Evolutionary conservation across 2,329 filamentous ascomycete genomes (phyloP), one percentile per base, ranked within the genome.

Genomic region (Nannizzia gypsea): DNA sequence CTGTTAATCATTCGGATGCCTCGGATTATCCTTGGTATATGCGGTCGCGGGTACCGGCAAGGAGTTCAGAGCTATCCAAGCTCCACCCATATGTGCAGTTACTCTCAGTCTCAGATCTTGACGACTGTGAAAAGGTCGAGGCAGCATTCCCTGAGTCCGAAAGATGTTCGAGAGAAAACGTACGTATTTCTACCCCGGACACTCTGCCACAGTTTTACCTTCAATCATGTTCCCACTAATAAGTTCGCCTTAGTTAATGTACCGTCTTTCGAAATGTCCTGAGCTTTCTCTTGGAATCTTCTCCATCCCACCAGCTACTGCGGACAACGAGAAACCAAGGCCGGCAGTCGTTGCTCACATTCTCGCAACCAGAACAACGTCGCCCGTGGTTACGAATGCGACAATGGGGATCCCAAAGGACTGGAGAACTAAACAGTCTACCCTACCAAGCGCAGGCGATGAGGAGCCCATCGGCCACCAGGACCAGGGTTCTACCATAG

Each of bases 271-370:
- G 26, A 80, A 78, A 68, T 91, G 87, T 70, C 85, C 87, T 42
- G 87, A 91, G 68, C 81, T 96, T 59, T 87, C 83, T 70, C 78
- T 91, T 58, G 91, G 90, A 28, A 75, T 96, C 59, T 96, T 92
- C 76, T 88, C 87, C 69, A 78, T 67, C 70, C 80, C 67, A 74
- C 80, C 68, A 68, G 76, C 65, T 73, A 76, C 64, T 74, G 75
- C 57, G 81, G 83, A 65, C 75, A 77, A 65, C 77, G 80, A 40
- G 79, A 88, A 65, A 82, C 88, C 74, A 72, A 76, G 70, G 80
- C 81, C 63, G 76, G 80, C 68, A 75, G 79, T 96, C 24, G 78
- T 96, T 55, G 90, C 83, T 42, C 89, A 95, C 72, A 80, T 92
- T 64, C 78, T 95, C 63, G 82, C 87, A 20, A 91, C 90, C 11